Evolutionary conservation across 2,329 filamentous ascomycete species (phyloP).

Genomic region (Aspergillus awamori): DNA sequence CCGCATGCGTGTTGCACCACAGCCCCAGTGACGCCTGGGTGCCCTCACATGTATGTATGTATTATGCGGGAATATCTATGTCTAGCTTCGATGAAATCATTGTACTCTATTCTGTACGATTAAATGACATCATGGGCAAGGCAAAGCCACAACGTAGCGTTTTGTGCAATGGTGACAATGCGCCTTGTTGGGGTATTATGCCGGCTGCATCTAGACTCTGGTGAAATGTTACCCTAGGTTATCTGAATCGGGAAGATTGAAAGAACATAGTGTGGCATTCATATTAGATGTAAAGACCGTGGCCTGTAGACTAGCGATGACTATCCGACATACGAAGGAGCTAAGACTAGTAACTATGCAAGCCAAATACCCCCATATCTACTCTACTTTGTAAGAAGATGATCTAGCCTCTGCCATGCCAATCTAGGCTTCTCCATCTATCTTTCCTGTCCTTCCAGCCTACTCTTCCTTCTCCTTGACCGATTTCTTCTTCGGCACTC

Average conservation of each 20-base stretch:
- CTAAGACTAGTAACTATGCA: not conserved
- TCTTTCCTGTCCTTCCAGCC: not conserved
- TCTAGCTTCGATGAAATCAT: not conserved
- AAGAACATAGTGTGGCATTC: not conserved
- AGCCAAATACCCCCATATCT: not conserved
- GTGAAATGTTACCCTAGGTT: too few species aligned
- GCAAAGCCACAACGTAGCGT: not conserved
- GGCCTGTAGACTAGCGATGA: not conserved
- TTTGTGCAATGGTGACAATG: not conserved
- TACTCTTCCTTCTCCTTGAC: slow-evolving; percentile 45
- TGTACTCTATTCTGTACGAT: not conserved
- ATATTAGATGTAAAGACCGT: not conserved
- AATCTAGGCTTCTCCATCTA: too few species aligned
- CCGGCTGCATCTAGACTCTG: too few species aligned
- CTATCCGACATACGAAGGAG: not conserved
- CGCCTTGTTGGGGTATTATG: not conserved
- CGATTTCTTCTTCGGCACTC: slow-evolving; percentile 54
- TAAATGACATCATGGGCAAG: not conserved
- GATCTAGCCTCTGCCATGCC: not conserved
- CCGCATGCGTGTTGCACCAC: not conserved
- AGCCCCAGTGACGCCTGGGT: not conserved
- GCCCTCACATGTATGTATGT: not conserved
- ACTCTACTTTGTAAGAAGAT: not conserved
- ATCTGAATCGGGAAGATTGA: not conserved
- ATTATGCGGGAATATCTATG: not conserved